A percentile compares a stretch with the other conserved stretches of the same genome.
Conservation (phyloP, 768 basidiomycete genomes). For the Fistulinella prunicolor region DNA sequence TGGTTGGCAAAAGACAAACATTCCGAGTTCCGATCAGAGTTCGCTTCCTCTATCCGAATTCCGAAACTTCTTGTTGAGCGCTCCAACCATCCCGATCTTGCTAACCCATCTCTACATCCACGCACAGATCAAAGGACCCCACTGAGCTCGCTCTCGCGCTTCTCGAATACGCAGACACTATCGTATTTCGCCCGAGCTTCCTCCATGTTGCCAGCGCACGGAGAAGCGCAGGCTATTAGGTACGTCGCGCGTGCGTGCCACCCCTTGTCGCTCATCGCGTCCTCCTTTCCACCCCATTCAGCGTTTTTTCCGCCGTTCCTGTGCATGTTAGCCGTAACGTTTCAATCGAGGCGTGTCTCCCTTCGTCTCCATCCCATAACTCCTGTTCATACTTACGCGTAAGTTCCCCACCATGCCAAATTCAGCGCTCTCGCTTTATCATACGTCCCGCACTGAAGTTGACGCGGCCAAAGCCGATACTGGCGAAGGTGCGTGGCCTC, state of each 20-base stretch:
- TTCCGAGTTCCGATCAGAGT: too few relatives aligned
- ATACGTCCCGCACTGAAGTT: constrained; percentile 42
- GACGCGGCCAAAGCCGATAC: constrained; percentile 36
- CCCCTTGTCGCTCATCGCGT: neutral
- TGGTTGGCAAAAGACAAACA: too few relatives aligned
- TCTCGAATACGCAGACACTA: constrained; percentile 67
- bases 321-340: constrained; percentile 37
- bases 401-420: constrained; percentile 55
- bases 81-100: neutral
- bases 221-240: constrained; percentile 38
- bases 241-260: constrained; percentile 30
- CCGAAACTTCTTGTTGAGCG: too few relatives aligned
- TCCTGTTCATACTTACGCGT: neutral
- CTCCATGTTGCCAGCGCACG: constrained; percentile 47
- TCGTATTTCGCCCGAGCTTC: constrained; percentile 65
- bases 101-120: neutral
- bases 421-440: constrained; percentile 54
- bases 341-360: constrained; percentile 44
- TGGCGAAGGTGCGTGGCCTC: constrained; percentile 43
- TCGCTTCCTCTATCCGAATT: too few relatives aligned
- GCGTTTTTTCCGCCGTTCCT: constrained; percentile 35
- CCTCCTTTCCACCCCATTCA: constrained; percentile 14
- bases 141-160: constrained; percentile 67
- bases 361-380: neutral
- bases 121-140: constrained; percentile 63